Evolutionary conservation across 2,329 filamentous ascomycete species (phyloP), one percentile per base, ranked within the genome.

Genomic region (Aspergillus tanneri): DNA sequence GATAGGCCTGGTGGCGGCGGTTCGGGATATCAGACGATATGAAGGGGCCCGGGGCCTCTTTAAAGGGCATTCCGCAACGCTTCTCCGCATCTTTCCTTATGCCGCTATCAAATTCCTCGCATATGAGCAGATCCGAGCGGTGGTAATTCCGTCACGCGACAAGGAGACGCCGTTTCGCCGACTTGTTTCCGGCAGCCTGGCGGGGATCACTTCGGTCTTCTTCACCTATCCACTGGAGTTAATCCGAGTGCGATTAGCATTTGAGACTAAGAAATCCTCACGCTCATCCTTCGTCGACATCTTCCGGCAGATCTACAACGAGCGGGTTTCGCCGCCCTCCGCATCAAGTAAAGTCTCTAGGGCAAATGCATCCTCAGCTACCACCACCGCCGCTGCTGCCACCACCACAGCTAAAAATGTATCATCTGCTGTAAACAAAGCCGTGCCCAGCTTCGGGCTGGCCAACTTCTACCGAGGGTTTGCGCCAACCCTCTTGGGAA

Each of bases 21-120:
- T 97, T 70, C 81, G 81, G 58, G 87, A 91, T 61, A 97, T 99
- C 54, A 88, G 93, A 61, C 73, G 70, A 19, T 76, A 82, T 37
- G 87, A 95, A 54, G 93, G 93, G 28, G 56, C 81, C 2, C 67
- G 77, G 9, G 93, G 93, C 1, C 78, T 99, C 5, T 99, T 90
- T 72, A 87, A 93, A 43, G 93, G 93, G 5, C 93, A 99, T 69
- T 96, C 90, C 3, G 93, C 91, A 2, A 99, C 93, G 0, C 77
- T 99, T 2, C 78, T 97, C 43, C 86, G 93, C 55, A 95, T 99
- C 54, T 99, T 97, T 62, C 93, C 93, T 5, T 99, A 99, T 69
- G 93, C 92, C 12, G 92, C 88, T 37, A 96, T 97, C 72, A 99
- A 99, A 66, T 99, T 99, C 65, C 81, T 99, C 34, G 91, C 92